Evolutionary conservation across 2,329 filamentous ascomycete genomes (phyloP).

Genomic region (Phyllosticta citrichinensis): DNA sequence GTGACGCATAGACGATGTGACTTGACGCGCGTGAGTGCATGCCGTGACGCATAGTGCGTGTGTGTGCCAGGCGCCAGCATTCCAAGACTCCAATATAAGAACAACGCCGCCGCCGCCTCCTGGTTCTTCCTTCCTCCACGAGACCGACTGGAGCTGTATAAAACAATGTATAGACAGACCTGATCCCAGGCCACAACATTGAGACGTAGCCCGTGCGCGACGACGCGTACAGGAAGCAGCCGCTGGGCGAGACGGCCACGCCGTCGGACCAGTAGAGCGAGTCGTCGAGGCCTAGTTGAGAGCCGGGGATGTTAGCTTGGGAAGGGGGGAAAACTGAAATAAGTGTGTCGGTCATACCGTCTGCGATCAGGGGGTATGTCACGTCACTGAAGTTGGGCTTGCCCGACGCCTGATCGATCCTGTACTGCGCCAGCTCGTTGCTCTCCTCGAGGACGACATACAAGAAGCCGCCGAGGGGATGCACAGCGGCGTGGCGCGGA

Average conservation of each 20-base stretch:
- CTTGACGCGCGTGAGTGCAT: too few relatives aligned
- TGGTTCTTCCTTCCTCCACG: too few relatives aligned
- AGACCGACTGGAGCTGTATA: too few relatives aligned
- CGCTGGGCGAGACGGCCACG: conserved; percentile 14
- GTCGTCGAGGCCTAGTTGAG: conserved; percentile 13
- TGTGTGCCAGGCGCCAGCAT: too few relatives aligned
- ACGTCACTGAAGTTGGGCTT: conserved; percentile 7
- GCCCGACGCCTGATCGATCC: conserved; percentile 13
- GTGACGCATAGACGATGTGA: too few relatives aligned
- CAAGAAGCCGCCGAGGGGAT: conserved; percentile 20
- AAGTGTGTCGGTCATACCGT: not conserved
- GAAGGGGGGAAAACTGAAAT: not conserved
- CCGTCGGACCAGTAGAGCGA: conserved; percentile 19
- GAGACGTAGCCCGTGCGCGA: conserved; percentile 26
- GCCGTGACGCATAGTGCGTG: too few relatives aligned
- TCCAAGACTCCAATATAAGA: too few relatives aligned
- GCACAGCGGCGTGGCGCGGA: conserved; percentile 20
- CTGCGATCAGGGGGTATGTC: conserved; percentile 15
- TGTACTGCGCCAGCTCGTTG: conserved; percentile 18
- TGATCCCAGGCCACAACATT: too few relatives aligned
- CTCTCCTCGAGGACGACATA: conserved; percentile 21
- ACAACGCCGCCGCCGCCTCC: too few relatives aligned
- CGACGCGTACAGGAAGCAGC: conserved; percentile 16
- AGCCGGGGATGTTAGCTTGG: not conserved
- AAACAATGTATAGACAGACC: too few relatives aligned